Percentiles rank a stretch among this genome's conserved stretches.
phyloP scores from a whole-genome alignment of 2,329 filamentous ascomycete genomes.

The Chaetomiaceae sp. region DNA sequence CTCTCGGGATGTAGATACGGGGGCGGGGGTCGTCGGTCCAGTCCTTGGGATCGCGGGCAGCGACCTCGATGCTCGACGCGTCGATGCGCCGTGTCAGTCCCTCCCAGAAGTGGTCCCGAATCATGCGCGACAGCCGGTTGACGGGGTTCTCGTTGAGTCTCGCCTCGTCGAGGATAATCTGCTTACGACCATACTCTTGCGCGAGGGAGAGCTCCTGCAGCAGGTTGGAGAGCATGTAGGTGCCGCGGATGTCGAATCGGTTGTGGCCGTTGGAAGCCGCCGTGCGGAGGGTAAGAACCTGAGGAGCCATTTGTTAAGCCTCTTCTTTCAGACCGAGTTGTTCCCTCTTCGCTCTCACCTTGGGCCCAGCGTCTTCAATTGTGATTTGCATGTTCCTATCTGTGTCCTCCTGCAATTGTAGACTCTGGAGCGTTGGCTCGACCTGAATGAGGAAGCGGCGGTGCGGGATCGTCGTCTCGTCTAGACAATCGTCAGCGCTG shows the following conservation, averaged over 20 bases:
- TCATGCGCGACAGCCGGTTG: slow-evolving; percentile 76
- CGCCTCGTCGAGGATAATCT: slow-evolving; percentile 85
- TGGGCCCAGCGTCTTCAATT: slow-evolving; percentile 90
- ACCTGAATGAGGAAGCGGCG: slow-evolving; percentile 85
- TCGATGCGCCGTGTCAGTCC: slow-evolving; percentile 87
- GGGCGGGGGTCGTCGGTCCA: slow-evolving; percentile 88
- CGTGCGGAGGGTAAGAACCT: slow-evolving; percentile 80
- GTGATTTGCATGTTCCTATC: slow-evolving; percentile 96
- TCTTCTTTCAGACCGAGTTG: neutral
- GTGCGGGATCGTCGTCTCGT: slow-evolving; percentile 64
- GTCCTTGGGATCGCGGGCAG: slow-evolving; percentile 88
- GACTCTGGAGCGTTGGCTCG: slow-evolving; percentile 71
- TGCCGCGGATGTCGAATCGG: slow-evolving; percentile 85
- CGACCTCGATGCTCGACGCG: slow-evolving; percentile 77
- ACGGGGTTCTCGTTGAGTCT: slow-evolving; percentile 95
- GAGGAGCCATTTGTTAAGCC: slow-evolving; percentile 1
- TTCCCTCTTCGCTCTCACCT: slow-evolving; percentile 47
- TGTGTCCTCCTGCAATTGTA: slow-evolving; percentile 84
- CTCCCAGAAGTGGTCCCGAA: slow-evolving; percentile 89
- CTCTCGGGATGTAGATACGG: slow-evolving; percentile 82
- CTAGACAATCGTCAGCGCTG: slow-evolving; percentile 38
- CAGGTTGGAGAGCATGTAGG: slow-evolving; percentile 95
- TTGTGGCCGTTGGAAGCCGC: slow-evolving; percentile 81
- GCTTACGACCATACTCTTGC: slow-evolving; percentile 81
- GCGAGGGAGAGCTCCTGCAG: slow-evolving; percentile 91